Conservation (phyloP, 768 basidiomycete genomes). For the Panus rudis region DNA sequence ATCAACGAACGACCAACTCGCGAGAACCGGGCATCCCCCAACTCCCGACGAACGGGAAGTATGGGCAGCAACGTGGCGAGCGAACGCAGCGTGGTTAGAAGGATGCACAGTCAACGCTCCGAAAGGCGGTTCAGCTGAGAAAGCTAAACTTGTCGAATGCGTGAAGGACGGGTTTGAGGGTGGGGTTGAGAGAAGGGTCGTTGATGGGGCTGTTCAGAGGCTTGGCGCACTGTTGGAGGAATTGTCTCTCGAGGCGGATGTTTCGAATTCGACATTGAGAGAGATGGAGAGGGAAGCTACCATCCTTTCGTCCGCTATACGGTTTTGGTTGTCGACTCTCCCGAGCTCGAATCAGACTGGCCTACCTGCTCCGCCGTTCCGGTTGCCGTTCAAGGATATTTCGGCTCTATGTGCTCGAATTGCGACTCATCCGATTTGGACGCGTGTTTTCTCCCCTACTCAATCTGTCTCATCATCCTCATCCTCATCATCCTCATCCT, state of each 20-base stretch:
- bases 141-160: slow-evolving; percentile 27
- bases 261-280: slow-evolving; percentile 6
- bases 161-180: slow-evolving; percentile 36
- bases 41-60: slow-evolving; percentile 18
- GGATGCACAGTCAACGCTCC: slow-evolving; percentile 69
- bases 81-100: slow-evolving; percentile 65
- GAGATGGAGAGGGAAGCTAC: slow-evolving; percentile 29
- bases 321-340: slow-evolving; percentile 59
- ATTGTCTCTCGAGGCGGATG: not conserved
- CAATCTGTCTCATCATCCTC: too few species aligned
- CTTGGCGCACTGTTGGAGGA: slow-evolving; percentile 13
- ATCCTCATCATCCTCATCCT: slow-evolving; percentile 16
- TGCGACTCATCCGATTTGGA: slow-evolving; percentile 48
- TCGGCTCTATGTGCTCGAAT: slow-evolving; percentile 46
- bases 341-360: slow-evolving; percentile 34
- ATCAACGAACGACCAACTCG: too few species aligned
- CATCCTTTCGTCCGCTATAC: slow-evolving; percentile 41
- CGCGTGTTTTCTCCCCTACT: slow-evolving; percentile 20
- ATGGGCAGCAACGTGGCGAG: slow-evolving; percentile 40
- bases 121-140: slow-evolving; percentile 60
- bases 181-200: slow-evolving; percentile 19
- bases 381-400: slow-evolving; percentile 49
- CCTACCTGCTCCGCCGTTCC: slow-evolving; percentile 48
- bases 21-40: too few species aligned
- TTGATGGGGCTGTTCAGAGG: slow-evolving; percentile 14